A percentile compares a stretch with the other conserved stretches of the same genome.
Conservation (phyloP, 106 monocot species). For the Dactylorhiza incarnata region DNA sequence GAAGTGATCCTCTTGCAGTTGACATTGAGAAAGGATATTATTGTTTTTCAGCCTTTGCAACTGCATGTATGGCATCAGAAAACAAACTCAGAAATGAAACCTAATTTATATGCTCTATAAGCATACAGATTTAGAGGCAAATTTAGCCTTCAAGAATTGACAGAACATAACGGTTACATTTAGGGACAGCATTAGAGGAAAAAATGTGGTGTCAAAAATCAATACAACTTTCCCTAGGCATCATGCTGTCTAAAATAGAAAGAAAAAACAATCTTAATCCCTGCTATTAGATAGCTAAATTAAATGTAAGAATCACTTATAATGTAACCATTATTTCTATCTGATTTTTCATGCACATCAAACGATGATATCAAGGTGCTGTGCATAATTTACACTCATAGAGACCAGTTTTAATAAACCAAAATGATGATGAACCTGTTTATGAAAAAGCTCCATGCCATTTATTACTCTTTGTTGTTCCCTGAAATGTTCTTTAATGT, state of each 20-base stretch:
- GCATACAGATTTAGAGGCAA: not conserved
- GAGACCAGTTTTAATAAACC: not conserved
- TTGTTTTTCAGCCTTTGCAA: constrained; percentile 73
- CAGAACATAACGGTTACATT: too few relatives aligned
- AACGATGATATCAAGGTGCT: not conserved
- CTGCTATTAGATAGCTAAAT: not conserved
- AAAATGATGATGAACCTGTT: constrained; percentile 46
- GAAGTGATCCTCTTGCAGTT: constrained; percentile 28
- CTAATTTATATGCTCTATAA: not conserved
- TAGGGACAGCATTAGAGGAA: too few relatives aligned
- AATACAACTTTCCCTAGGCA: not conserved
- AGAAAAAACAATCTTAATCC: not conserved
- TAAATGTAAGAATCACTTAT: not conserved
- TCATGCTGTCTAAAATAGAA: not conserved
- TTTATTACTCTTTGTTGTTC: constrained; percentile 46
- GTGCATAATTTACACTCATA: not conserved
- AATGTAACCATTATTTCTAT: not conserved
- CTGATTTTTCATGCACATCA: not conserved
- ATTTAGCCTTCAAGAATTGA: not conserved
- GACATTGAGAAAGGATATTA: constrained; percentile 44
- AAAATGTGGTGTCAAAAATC: too few relatives aligned
- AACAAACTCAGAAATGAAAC: not conserved
- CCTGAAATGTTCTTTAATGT: constrained; percentile 40
- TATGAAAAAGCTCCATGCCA: constrained; percentile 56
- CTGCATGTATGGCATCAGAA: constrained; percentile 29